A percentile compares a stretch with the other conserved stretches of the same genome.
These are phyloP conservation scores for Suaeda aralocaspica DNA, from an alignment of 148 eudicot species.

Conservation along the genomic window DNA sequence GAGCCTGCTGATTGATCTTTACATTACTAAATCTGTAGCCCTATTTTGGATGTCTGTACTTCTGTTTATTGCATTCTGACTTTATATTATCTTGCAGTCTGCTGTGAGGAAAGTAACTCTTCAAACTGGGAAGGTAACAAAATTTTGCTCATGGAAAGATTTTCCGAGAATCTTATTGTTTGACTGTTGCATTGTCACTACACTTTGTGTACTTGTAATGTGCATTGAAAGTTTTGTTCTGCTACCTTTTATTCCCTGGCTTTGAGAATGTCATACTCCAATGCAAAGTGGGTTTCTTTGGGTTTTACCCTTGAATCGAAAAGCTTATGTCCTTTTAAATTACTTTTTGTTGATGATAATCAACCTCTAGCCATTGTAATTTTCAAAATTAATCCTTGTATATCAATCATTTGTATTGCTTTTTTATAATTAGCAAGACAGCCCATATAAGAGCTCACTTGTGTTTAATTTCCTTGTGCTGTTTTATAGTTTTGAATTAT, in stretches of 20 bases:
- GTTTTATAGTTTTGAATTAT: not conserved
- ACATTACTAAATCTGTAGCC: not conserved
- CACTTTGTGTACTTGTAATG: not conserved
- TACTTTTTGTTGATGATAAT: not conserved
- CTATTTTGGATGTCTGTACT: not conserved
- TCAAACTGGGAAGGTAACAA: constrained; percentile 73
- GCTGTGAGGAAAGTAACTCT: constrained; percentile 79
- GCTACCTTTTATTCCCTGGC: not conserved
- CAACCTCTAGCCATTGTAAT: not conserved
- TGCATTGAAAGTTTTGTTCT: not conserved
- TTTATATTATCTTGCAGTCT: constrained; percentile 60
- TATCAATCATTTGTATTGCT: not conserved
- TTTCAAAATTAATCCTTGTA: not conserved
- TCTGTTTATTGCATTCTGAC: constrained; percentile 12
- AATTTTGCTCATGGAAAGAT: constrained; percentile 1
- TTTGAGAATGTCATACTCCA: too few relatives aligned
- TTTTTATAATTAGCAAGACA: not conserved
- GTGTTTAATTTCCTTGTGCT: not conserved
- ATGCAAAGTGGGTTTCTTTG: not conserved
- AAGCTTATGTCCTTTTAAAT: not conserved
- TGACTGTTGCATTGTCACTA: not conserved
- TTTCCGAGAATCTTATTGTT: not conserved
- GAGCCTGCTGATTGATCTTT: not conserved
- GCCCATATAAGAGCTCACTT: not conserved
- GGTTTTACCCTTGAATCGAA: not conserved